Percentiles rank a stretch among this genome's conserved stretches.
Evolutionary conservation across 352 stramenopile species (phyloP).

Genomic region (Pythium plurisporium): DNA sequence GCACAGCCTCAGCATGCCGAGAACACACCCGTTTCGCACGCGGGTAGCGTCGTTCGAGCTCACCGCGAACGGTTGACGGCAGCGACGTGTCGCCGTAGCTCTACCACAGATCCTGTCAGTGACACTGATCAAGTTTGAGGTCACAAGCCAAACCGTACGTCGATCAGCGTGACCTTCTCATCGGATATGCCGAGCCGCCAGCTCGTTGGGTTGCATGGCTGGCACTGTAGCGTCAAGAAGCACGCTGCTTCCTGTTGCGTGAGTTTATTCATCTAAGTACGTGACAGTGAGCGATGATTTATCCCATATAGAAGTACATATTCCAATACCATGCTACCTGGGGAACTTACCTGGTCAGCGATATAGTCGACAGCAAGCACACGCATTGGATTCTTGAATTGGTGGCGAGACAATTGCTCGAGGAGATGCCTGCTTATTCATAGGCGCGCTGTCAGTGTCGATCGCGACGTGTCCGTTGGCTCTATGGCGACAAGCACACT

Average conservation of each 20-base stretch:
- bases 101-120: conserved; percentile 12
- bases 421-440: conserved; percentile 53
- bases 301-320: background rate
- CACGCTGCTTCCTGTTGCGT: conserved; percentile 67
- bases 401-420: conserved; percentile 41
- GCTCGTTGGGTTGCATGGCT: conserved; percentile 39
- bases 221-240: conserved; percentile 53
- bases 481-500: too few species aligned
- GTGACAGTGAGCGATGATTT: background rate
- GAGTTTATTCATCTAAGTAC: conserved; percentile 29
- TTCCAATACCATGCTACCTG: background rate
- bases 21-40: conserved; percentile 45
- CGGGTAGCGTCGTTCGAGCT: conserved; percentile 42
- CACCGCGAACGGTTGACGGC: conserved; percentile 32
- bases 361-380: conserved; percentile 61
- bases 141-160: conserved; percentile 25
- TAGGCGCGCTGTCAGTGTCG: too few species aligned
- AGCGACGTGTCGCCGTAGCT: conserved; percentile 57
- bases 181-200: conserved; percentile 45
- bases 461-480: too few species aligned
- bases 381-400: conserved; percentile 20
- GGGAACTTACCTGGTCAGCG: conserved; percentile 41
- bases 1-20: too few species aligned
- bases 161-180: conserved; percentile 57
- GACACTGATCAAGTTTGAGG: background rate